Evolutionary conservation across 257 asterid genomes (phyloP), one percentile per base, ranked within the genome.

Genomic region (Solanum microdontum): DNA sequence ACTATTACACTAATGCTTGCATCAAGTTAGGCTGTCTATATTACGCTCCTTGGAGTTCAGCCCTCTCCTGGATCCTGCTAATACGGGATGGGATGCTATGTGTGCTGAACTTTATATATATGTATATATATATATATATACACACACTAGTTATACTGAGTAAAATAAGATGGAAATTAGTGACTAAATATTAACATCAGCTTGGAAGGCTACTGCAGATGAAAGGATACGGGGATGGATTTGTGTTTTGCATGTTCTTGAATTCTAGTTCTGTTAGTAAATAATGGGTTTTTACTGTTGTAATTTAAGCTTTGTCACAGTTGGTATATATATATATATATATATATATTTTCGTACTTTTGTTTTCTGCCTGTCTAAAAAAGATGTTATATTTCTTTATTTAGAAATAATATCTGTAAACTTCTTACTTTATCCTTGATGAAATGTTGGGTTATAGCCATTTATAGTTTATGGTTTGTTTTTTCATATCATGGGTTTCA

Each of bases 361-460:
- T 14, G 0, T 72, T 72, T 72, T 7, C 1, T 1, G 0, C 7
- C 0, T 0, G 7, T 70, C 19, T 15, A 17, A 30, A 30, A 70
- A 13, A 1, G 2, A 69, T 14, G 12, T 7, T 15, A 1, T 0
- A 15, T 7, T 70, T 26, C 9, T 14, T 30, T 70, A 14, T 30
- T 30, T 2, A 70, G 2, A 72, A 8, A 32, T 72, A 32, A 32
- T 30, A 72, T 15, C 3, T 72, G 1, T 32, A 32, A 32, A 8
- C 13, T 72, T 72, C 8, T 7, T 2, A 72, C 5, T 32, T 30
- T 72, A n/a, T n/a, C 28, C 6, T n/a, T 62, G 30, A 62, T 62
- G 13, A 62, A n/a, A 10, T 62, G 30, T 23, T n/a, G 30, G 24
- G 30, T 23, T 9, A 62, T 23, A 62, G 26, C 6, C 30, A 62